Conservation (phyloP, 2,329 filamentous ascomycete species). For the Calonectria pseudoreteaudii region DNA sequence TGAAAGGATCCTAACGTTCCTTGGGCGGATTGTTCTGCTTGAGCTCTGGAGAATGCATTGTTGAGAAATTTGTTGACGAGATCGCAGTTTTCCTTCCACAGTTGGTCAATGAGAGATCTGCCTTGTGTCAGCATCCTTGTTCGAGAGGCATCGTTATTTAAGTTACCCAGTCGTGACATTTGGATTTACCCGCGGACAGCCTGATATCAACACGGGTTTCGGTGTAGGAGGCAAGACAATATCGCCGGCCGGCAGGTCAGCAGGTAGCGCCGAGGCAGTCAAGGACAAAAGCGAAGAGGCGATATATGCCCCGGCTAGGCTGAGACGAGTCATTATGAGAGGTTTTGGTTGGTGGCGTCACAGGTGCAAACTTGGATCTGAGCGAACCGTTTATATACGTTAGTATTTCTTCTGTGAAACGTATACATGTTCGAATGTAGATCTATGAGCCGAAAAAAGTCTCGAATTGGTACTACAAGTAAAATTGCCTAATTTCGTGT, state of each 20-base stretch:
- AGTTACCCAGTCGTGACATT: not conserved
- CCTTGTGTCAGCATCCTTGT: not conserved
- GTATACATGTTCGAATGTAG: not conserved
- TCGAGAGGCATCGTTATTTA: fast-evolving
- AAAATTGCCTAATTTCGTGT: not conserved
- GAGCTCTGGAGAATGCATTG: not conserved
- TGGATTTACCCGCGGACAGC: not conserved
- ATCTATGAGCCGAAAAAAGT: not conserved
- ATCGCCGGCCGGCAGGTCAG: not conserved
- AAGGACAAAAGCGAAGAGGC: not conserved
- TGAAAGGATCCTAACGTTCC: not conserved
- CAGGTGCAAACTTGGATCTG: not conserved
- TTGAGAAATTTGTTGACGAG: not conserved
- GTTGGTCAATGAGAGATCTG: not conserved
- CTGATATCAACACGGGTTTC: not conserved
- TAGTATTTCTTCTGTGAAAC: not conserved
- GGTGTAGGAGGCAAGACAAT: not conserved
- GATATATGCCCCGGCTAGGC: not conserved
- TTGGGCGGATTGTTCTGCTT: not conserved
- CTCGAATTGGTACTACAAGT: not conserved
- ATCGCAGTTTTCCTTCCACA: not conserved
- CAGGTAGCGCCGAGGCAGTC: not conserved
- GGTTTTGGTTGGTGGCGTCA: not conserved
- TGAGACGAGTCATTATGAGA: not conserved
- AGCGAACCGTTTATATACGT: not conserved